Base-by-base conservation (phyloP, 148 eudicot genomes). In the Diospyros lotus region DNA sequence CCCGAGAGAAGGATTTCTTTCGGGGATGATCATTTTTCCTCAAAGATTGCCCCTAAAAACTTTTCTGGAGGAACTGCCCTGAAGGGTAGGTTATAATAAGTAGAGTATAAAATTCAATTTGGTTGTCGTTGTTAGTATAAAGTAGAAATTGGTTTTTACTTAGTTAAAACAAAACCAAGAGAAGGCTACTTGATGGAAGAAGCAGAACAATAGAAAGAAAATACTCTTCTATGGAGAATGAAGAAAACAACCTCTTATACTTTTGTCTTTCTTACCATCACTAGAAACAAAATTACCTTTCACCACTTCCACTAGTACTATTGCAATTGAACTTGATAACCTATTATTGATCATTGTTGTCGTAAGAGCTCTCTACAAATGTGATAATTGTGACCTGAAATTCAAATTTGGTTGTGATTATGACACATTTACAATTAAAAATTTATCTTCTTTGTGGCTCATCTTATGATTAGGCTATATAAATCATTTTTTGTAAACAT, bases 311-410 rank as follows among this genome's bases (percentile, higher is more conserved):
- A 59, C 6, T 18, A 15, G 4, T 18, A 10, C 55, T n/a, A 41
- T n/a, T 51, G 18, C 69, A 8, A 48, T 78, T 9, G 56, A 82
- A 69, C 82, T 86, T 2, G 80, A 81, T 17, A 81, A 81, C 63
- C 74, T 90, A 65, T 87, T 90, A 6, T 69, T 90, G 4, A 78
- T 81, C 11, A 90, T 92, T 46, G 85, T 90, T 58, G 68, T 93
- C 13, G 80, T 79, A 73, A 87, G 91, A 81, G 77, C 86, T 43
- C 85, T 90, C 63, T 80, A 85, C 15, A 66, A 81, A 56, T 81
- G 83, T 65, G 92, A 28, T 28, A 28, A 28, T 0, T 28, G 28
- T 28, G 28, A 28, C 28, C 28, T 28, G 0, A 28, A 28, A 28
- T 28, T 28, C 28, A 28, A 28, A 28, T 28, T 28, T 28, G 28